Evolutionary conservation across 345 rosid species (phyloP), one percentile per base, ranked within the genome.

Genomic region (Citropsis articulata): DNA sequence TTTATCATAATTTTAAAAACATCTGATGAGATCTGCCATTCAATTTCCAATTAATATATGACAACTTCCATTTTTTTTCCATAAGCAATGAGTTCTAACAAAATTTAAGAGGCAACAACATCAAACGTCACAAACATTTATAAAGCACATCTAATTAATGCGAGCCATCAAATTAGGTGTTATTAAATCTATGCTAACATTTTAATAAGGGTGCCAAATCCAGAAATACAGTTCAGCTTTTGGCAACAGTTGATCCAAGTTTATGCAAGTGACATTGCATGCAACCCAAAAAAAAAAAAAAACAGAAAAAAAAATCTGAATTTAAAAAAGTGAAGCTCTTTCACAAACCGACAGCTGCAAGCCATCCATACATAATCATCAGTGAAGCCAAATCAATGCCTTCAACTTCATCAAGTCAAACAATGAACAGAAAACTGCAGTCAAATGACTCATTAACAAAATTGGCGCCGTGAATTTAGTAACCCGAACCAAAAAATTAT

Each of bases 361-460:
- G 30, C 35, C 9, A 77, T 56, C 22, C 73, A 77, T 36, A 38
- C 10, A 68, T 3, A 30, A 55, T 67, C 30, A 28, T 56, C 73
- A 36, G 25, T 33, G 6, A 35, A 72, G 36, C 19, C 1, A 31
- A 57, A 57, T 62, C 48, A 38, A 28, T 69, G 62, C 31, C 69
- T 74, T 40, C 45, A 74, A 63, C 57, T 70, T 28, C 33, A 62
- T 42, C 63, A 45, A 24, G 71, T 63, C 71, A 78, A 70, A 61
- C 13, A 22, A 16, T 6, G 55, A 33, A 70, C 66, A 31, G 25
- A 1, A 69, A 12, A 60, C 28, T 16, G 18, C n/a, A 61, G 18
- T 30, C n/a, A 59, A 55, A 60, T 4, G 53, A 31, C 35, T 5
- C 2, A 42, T n/a, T 16, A 77, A 61, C 31, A 28, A 9, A 30